Base-by-base conservation (phyloP, 2,329 filamentous ascomycete genomes). In the Sclerotinia nivalis region DNA sequence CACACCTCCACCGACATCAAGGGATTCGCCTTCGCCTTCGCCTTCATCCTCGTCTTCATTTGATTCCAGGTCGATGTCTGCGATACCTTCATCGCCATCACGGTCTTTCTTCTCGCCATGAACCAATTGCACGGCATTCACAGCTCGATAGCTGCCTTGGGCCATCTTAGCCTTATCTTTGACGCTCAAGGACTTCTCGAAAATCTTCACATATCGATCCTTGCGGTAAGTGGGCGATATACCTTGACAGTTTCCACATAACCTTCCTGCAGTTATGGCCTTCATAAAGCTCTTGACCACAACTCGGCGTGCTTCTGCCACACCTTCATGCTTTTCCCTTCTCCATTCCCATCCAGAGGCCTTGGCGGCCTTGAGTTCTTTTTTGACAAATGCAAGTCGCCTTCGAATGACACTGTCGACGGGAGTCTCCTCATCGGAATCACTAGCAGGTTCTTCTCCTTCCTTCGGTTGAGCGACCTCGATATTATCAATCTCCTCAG, bases 201-300 rank as follows among this genome's bases (percentile, higher is more conserved):
- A 99, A 68, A 99, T 93, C 80, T 98, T 99, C 78, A 94, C 91
- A 76, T 89, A 96, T 56, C 91, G 87, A 77, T 99, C 95, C 79
- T 97, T 97, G 75, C 95, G 89, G 80, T 93, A 98, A 2, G 85
- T 84, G 15, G 93, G 94, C 20, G 91, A 94, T 72, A 96, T 88
- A 40, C 91, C 91, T 64, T 83, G 82, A 74, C 87, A 90, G 69
- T 82, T 84, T 59, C 83, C 84, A 81, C 96, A 99, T 76, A 87
- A 87, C 75, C 89, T 91, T 60, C 86, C 84, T 75, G 86, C 87
- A 61, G 87, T 87, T 68, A 97, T 90, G 40, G 89, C 87, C 67
- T 86, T 87, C 71, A 97, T 84, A 74, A 99, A 97, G 22, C 93
- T 89, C 78, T 93, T 93, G 75, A 97, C 86, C 58, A 97, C 83